These are phyloP conservation scores for Aspergillus panamensis DNA, from an alignment of 495 filamentous ascomycete species.

Conservation along the genomic window DNA sequence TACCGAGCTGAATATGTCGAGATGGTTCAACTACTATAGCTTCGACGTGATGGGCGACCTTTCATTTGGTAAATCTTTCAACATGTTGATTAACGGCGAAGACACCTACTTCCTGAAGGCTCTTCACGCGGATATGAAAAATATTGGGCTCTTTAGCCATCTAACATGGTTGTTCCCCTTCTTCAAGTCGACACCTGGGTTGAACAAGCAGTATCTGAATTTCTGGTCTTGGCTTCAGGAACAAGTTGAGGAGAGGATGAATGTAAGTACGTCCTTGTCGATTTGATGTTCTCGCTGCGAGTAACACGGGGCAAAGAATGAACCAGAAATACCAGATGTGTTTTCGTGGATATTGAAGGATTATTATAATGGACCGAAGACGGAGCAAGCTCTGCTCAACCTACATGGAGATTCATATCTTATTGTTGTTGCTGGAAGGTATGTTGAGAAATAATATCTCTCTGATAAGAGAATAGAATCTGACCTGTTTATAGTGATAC, in stretches of 20 bases:
- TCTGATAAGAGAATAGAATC: not conserved
- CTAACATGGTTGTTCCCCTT: conserved; percentile 39
- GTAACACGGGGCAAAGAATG: conserved; percentile 18
- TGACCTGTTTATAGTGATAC: conserved; percentile 31
- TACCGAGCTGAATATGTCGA: conserved; percentile 34
- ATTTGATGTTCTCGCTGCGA: not conserved
- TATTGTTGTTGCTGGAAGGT: conserved; percentile 46
- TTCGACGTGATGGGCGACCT: conserved; percentile 55
- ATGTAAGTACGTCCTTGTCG: conserved; percentile 5
- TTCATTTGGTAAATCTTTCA: conserved; percentile 46
- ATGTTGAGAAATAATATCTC: not conserved
- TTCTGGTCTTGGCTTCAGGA: conserved; percentile 28
- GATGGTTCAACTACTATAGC: conserved; percentile 45
- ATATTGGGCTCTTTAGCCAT: conserved; percentile 33
- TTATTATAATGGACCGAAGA: conserved; percentile 26
- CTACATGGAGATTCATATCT: conserved; percentile 35
- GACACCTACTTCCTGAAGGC: conserved; percentile 32
- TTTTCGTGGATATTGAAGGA: conserved; percentile 33
- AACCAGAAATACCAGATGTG: conserved; percentile 27
- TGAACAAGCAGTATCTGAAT: conserved; percentile 30
- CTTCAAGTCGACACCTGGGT: conserved; percentile 27
- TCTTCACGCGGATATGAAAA: conserved; percentile 30
- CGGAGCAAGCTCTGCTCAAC: conserved; percentile 21
- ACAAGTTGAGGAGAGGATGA: conserved; percentile 15
- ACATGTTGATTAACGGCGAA: conserved; percentile 37